A percentile compares a stretch with the other conserved stretches of the same genome.
These are phyloP conservation scores for Neopestalotiopsis sp. DNA, from an alignment of 2,329 filamentous ascomycete genomes.

Conservation along the genomic window DNA sequence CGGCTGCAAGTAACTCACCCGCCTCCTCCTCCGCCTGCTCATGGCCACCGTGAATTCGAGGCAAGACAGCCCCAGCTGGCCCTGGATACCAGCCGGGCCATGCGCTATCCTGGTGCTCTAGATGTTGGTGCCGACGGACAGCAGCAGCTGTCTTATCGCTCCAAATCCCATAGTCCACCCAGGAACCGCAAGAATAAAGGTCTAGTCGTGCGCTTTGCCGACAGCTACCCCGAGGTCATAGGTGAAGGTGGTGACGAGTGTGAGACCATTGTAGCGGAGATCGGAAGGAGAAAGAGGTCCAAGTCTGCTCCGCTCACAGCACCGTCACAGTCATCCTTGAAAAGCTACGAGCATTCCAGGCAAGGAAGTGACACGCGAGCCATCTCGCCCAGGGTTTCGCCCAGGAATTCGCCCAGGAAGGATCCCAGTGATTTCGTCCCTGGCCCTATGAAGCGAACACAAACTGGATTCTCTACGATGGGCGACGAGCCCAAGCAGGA, in stretches of 20 bases:
- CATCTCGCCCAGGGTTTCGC: conserved; percentile 28
- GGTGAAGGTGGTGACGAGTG: conserved; percentile 92
- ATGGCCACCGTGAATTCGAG: conserved; percentile 31
- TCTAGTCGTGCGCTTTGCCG: conserved; percentile 75
- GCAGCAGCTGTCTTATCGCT: conserved; percentile 50
- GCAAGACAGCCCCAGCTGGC: conserved; percentile 46
- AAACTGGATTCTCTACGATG: conserved; percentile 58
- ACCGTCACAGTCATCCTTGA: conserved; percentile 38
- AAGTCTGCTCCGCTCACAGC: conserved; percentile 41
- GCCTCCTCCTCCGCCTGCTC: conserved; percentile 44
- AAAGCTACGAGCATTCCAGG: conserved; percentile 33
- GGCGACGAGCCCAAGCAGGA: conserved; percentile 27
- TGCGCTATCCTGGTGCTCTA: conserved; percentile 61
- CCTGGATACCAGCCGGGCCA: conserved; percentile 61
- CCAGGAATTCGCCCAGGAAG: conserved; percentile 31
- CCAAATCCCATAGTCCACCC: conserved; percentile 50
- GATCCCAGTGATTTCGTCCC: conserved; percentile 54
- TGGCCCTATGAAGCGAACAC: conserved; percentile 59
- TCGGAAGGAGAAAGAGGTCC: conserved; percentile 63
- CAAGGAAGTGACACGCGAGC: conserved; percentile 31
- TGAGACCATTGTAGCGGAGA: conserved; percentile 72
- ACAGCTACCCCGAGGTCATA: conserved; percentile 78
- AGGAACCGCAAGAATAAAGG: conserved; percentile 63
- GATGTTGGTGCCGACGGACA: conserved; percentile 51
- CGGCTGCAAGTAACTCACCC: conserved; percentile 59